Evolutionary conservation across 805 yeast genomes (phyloP).

Genomic region (Middelhovenomyces tepae): DNA sequence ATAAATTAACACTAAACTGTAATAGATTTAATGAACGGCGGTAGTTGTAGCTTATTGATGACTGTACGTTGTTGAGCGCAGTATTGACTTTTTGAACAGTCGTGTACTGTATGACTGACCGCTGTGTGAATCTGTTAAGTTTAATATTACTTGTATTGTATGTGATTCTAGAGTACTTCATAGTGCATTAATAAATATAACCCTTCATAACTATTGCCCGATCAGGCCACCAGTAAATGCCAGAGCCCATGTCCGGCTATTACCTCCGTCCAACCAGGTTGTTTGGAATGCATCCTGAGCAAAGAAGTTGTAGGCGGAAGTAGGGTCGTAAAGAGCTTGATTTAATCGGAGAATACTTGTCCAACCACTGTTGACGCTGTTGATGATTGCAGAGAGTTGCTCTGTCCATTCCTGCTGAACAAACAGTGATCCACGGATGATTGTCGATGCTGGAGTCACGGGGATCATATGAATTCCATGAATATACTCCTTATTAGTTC

Average conservation of each 20-base stretch:
- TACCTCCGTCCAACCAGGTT: slow-evolving; percentile 69
- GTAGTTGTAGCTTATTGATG: too few species aligned
- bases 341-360: slow-evolving; percentile 63
- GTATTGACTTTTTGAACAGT: too few species aligned
- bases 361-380: slow-evolving; percentile 45
- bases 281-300: slow-evolving; percentile 43
- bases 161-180: too few species aligned
- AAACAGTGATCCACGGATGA: slow-evolving; percentile 42
- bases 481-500: slow-evolving; percentile 52
- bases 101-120: too few species aligned
- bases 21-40: too few species aligned
- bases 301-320: slow-evolving; percentile 53
- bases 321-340: slow-evolving; percentile 65
- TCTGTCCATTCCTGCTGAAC: slow-evolving; percentile 53
- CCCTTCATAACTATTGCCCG: slow-evolving; percentile 7
- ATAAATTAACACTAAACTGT: too few species aligned
- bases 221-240: slow-evolving; percentile 49
- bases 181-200: too few species aligned
- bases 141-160: too few species aligned
- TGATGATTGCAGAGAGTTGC: slow-evolving; percentile 38
- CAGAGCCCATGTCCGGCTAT: slow-evolving; percentile 79
- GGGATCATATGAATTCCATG: slow-evolving; percentile 83
- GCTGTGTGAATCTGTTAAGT: too few species aligned
- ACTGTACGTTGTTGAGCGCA: too few species aligned
- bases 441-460: slow-evolving; percentile 52